Conservation (phyloP, 2,329 filamentous ascomycete species). For the Pseudocercospora crystallina region DNA sequence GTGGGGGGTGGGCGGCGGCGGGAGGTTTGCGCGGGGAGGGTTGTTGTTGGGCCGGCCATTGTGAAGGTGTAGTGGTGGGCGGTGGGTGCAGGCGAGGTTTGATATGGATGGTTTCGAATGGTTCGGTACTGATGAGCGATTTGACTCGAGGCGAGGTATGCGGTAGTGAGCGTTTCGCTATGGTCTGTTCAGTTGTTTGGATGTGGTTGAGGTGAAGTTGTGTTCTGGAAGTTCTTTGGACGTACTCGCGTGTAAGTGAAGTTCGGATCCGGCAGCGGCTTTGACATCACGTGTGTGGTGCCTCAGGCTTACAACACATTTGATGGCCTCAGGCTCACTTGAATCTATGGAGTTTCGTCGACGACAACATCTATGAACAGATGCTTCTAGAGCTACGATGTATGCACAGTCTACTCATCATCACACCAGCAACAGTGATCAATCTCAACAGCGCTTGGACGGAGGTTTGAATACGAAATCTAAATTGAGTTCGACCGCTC, state of each 20-base stretch:
- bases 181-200: background rate
- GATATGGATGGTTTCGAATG: background rate
- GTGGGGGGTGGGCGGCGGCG: conserved; percentile 67
- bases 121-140: background rate
- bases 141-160: background rate
- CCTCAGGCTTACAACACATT: no score
- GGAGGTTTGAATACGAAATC: no score
- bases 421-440: no score
- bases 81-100: background rate
- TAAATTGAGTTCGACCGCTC: no score
- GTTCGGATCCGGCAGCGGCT: conserved; percentile 25
- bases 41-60: conserved; percentile 31
- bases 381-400: no score
- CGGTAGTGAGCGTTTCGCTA: background rate
- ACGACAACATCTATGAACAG: no score
- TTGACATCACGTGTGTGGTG: no score
- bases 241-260: background rate
- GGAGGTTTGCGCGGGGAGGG: conserved; percentile 30
- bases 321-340: no score
- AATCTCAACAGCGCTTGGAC: no score
- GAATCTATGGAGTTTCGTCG: no score
- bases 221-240: no score
- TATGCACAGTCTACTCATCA: no score
- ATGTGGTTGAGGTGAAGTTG: background rate
- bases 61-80: conserved; percentile 2